A percentile compares a stretch with the other conserved stretches of the same genome.
Conservation (phyloP, 2,329 filamentous ascomycete species). For the Xylaria sp. region DNA sequence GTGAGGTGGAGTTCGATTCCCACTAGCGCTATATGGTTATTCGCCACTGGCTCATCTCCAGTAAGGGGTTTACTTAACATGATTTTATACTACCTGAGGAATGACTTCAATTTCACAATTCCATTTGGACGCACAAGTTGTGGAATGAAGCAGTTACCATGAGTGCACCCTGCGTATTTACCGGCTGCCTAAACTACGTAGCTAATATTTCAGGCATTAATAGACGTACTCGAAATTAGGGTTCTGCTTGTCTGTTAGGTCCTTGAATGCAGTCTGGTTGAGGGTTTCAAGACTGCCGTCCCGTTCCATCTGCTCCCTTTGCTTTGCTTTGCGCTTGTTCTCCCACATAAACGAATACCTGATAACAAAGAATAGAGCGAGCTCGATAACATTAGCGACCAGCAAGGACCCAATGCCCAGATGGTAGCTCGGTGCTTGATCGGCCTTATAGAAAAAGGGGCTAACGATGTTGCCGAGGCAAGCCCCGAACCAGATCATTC, state of each 20-base stretch:
- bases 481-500: constrained; percentile 22
- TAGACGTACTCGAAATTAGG: constrained; percentile 23
- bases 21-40: too few relatives aligned
- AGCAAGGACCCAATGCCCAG: constrained; percentile 16
- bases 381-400: constrained; percentile 17
- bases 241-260: constrained; percentile 24
- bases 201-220: background rate
- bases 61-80: too few relatives aligned
- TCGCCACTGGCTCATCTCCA: too few relatives aligned
- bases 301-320: constrained; percentile 12
- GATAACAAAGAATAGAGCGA: constrained; percentile 8
- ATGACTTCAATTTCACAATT: too few relatives aligned
- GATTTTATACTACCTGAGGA: too few relatives aligned
- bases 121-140: too few relatives aligned
- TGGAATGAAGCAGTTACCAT: too few relatives aligned
- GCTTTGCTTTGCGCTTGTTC: constrained; percentile 19
- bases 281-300: constrained; percentile 12
- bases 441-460: constrained; percentile 24
- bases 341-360: constrained; percentile 17
- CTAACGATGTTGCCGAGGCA: constrained; percentile 15
- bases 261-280: constrained; percentile 22
- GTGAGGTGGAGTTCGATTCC: too few relatives aligned
- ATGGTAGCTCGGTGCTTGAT: constrained; percentile 14
- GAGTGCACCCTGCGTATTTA: too few relatives aligned
- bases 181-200: too few relatives aligned